Base-by-base conservation (phyloP, 208 protist species). In the Leishmania martiniquensis region DNA sequence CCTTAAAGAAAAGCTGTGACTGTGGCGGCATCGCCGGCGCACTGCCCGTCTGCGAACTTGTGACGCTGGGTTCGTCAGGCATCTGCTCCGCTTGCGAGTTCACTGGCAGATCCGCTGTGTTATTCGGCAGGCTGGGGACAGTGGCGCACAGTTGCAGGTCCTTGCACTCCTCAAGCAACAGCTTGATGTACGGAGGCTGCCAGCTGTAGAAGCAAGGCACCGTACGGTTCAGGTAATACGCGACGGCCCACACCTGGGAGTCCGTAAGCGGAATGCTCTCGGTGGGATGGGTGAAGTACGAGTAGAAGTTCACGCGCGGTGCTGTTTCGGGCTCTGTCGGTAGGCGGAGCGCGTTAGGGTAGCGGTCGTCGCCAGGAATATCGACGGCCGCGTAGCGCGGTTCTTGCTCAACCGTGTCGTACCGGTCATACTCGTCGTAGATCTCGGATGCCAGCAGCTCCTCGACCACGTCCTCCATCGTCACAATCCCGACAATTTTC, bases 351-450 rank as follows among this genome's bases (percentile, higher is more conserved):
- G 57, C 17, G 17, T 85, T 54, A 2, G 70, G 34, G 44, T 66
- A 45, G 78, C 76, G 45, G 67, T 39, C 44, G 70, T 78, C 70
- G 76, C 49, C 59, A 12, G 76, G 75, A n/a, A 83, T 29, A 32
- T 83, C 45, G 6, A 66, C 57, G 15, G 75, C 22, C 29, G 73
- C 74, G 68, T 83, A 78, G 15, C 60, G 73, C 17, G 73, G 63
- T n/a, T 74, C 66, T 22, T 55, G 72, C 51, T 80, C 72, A 17
- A 80, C 83, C 47, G 75, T 62, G 44, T 85, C 87, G 76, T 96
- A 92, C 74, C 85, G 75, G 76, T 97, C 94, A 77, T 97, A 97
- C 80, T 97, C 94, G 83, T 97, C 94, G 81, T 96, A 96, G 71
- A 97, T 96, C 84, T 97, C 90, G 4, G 85, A 91, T 65, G 91